phyloP scores from a whole-genome alignment of 306 rosid species.

The Hylodesmum podocarpum region DNA sequence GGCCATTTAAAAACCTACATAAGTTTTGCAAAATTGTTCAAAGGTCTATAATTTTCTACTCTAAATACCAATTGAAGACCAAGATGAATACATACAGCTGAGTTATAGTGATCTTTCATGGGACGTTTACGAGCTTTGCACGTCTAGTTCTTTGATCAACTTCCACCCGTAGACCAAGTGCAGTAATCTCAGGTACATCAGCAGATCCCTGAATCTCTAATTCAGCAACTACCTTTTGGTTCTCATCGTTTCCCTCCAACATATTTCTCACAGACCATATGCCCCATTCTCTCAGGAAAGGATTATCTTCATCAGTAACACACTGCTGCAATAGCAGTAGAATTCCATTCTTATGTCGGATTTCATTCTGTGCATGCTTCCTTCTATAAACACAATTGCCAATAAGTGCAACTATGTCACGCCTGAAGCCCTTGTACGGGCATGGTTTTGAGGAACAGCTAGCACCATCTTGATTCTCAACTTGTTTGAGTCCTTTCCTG shows the following conservation, averaged over 20 bases:
- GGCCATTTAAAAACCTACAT: too few species aligned
- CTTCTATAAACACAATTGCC: conserved; percentile 69
- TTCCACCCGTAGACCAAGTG: conserved; percentile 74
- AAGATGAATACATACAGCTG: background rate
- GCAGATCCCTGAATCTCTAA: conserved; percentile 66
- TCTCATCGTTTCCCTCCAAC: conserved; percentile 71
- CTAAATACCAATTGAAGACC: background rate
- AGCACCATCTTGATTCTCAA: conserved; percentile 36
- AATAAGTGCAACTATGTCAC: conserved; percentile 66
- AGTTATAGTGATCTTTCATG: conserved; percentile 26
- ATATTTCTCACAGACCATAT: conserved; percentile 75
- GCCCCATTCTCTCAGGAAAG: conserved; percentile 89
- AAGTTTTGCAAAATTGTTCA: background rate
- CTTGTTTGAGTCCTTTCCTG: conserved; percentile 52
- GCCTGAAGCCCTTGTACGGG: conserved; percentile 68
- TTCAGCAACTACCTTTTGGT: conserved; percentile 64
- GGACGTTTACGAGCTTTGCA: conserved; percentile 69
- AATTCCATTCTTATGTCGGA: conserved; percentile 57
- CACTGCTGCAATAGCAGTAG: conserved; percentile 80
- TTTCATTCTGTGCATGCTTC: conserved; percentile 63
- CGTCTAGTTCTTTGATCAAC: conserved; percentile 61
- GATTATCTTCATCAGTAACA: conserved; percentile 74
- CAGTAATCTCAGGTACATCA: conserved; percentile 62
- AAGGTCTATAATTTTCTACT: background rate
- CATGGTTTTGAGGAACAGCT: conserved; percentile 44